Evolutionary conservation across 495 filamentous ascomycete species (phyloP).

Genomic region (Xylaria acuta): DNA sequence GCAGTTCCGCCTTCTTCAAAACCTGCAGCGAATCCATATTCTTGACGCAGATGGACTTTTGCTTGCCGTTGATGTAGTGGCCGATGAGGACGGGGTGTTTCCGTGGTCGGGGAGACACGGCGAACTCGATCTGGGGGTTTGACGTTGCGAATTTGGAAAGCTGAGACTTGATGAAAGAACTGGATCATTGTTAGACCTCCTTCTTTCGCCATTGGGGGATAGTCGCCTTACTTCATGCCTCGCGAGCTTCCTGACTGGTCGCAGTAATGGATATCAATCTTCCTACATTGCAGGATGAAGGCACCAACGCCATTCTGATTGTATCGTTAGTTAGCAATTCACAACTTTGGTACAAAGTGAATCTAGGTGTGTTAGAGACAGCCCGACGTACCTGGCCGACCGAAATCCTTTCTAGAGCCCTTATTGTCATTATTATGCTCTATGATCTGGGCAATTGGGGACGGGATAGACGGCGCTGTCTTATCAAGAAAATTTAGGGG

Average conservation of each 20-base stretch:
- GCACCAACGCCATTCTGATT: conserved; percentile 91
- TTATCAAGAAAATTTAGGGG: conserved; percentile 15
- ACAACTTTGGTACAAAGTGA: background rate
- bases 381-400: conserved; percentile 60
- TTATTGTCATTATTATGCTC: conserved; percentile 68
- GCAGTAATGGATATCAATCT: conserved; percentile 94
- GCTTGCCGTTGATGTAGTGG: conserved; percentile 85
- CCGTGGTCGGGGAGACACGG: conserved; percentile 82
- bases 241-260: conserved; percentile 89
- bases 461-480: background rate
- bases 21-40: conserved; percentile 85
- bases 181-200: conserved; percentile 39
- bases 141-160: conserved; percentile 76
- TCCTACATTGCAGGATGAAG: conserved; percentile 96
- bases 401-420: conserved; percentile 64
- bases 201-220: background rate
- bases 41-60: conserved; percentile 86
- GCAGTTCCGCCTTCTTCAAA: conserved; percentile 75
- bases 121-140: conserved; percentile 91
- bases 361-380: background rate
- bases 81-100: conserved; percentile 88
- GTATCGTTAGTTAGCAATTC: conserved; percentile 14
- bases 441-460: background rate
- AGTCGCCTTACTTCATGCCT: conserved; percentile 84
- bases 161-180: conserved; percentile 76